These are phyloP conservation scores for Ascochyta pisi DNA, from an alignment of 2,329 filamentous ascomycete species.

Conservation along the genomic window DNA sequence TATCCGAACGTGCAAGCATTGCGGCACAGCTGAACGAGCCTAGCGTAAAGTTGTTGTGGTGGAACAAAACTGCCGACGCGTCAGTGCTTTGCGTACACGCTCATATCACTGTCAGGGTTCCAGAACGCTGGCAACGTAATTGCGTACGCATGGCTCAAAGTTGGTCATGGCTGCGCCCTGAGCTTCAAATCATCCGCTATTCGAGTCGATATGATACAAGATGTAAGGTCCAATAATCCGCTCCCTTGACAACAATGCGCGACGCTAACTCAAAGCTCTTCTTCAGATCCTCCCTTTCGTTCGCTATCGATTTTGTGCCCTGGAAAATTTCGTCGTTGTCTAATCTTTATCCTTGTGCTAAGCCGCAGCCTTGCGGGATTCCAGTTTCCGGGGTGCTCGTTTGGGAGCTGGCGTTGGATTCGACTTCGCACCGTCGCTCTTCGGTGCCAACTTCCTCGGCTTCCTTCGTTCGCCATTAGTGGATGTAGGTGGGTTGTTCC, in stretches of 20 bases:
- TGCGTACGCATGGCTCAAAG: background rate
- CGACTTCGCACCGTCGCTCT: conserved; percentile 16
- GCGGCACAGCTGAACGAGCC: background rate
- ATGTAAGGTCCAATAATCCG: background rate
- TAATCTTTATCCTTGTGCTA: background rate
- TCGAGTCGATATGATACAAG: background rate
- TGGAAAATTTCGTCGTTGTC: too few relatives aligned
- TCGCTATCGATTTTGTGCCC: too few relatives aligned
- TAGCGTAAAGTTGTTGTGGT: background rate
- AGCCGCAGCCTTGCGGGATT: conserved; percentile 28
- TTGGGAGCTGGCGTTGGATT: conserved; percentile 17
- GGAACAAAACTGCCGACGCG: background rate
- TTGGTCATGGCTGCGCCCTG: background rate
- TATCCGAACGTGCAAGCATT: background rate
- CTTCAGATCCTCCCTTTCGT: too few relatives aligned
- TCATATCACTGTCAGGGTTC: background rate
- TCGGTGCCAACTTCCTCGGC: conserved; percentile 35
- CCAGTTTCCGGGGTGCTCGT: conserved; percentile 36
- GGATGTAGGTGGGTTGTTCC: conserved; percentile 23
- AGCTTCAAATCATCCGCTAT: background rate
- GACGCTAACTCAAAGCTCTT: too few relatives aligned
- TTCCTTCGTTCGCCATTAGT: conserved; percentile 26
- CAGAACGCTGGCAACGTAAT: background rate
- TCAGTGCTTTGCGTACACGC: background rate
- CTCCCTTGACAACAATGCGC: too few relatives aligned